Percentiles rank a stretch among this genome's conserved stretches.
phyloP scores from a whole-genome alignment of 2,329 filamentous ascomycete species.

The Neoascochyta sp. region DNA sequence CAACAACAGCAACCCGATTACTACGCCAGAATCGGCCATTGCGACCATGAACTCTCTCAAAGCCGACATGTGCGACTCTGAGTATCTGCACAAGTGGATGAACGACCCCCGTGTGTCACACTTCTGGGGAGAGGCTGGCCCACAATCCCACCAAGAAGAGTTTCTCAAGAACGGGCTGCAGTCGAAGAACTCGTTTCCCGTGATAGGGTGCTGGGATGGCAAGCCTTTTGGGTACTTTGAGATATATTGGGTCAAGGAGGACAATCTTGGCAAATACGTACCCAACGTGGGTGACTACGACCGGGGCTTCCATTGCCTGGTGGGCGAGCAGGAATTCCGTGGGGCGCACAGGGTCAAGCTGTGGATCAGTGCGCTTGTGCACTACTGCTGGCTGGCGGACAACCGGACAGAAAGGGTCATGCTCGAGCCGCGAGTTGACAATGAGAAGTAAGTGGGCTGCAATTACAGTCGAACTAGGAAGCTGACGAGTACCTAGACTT shows the following conservation, averaged over 20 bases:
- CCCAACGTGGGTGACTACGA: slow-evolving; percentile 73
- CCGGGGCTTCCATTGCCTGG: slow-evolving; percentile 78
- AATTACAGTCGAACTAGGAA: neutral
- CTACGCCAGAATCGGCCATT: slow-evolving; percentile 48
- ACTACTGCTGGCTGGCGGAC: slow-evolving; percentile 77
- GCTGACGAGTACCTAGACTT: slow-evolving; percentile 51
- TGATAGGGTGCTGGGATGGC: slow-evolving; percentile 89
- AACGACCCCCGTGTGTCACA: slow-evolving; percentile 74
- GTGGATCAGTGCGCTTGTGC: slow-evolving; percentile 84
- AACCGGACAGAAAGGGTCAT: slow-evolving; percentile 76
- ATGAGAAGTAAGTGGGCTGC: slow-evolving; percentile 64
- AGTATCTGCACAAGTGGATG: slow-evolving; percentile 83
- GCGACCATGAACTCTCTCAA: slow-evolving; percentile 31
- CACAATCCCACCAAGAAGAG: slow-evolving; percentile 54
- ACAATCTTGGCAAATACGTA: slow-evolving; percentile 67
- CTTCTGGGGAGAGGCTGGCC: slow-evolving; percentile 75
- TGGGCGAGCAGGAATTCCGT: slow-evolving; percentile 89
- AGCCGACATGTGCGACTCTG: slow-evolving; percentile 52
- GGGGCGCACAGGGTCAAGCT: slow-evolving; percentile 70
- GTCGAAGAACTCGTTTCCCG: slow-evolving; percentile 77
- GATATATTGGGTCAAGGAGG: slow-evolving; percentile 97
- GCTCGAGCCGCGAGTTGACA: slow-evolving; percentile 88
- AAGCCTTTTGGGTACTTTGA: slow-evolving; percentile 97
- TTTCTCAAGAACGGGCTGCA: slow-evolving; percentile 67
- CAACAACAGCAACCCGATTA: slow-evolving; percentile 37